phyloP scores from a whole-genome alignment of 2,329 filamentous ascomycete genomes.

The Trichoderma brevicompactum region DNA sequence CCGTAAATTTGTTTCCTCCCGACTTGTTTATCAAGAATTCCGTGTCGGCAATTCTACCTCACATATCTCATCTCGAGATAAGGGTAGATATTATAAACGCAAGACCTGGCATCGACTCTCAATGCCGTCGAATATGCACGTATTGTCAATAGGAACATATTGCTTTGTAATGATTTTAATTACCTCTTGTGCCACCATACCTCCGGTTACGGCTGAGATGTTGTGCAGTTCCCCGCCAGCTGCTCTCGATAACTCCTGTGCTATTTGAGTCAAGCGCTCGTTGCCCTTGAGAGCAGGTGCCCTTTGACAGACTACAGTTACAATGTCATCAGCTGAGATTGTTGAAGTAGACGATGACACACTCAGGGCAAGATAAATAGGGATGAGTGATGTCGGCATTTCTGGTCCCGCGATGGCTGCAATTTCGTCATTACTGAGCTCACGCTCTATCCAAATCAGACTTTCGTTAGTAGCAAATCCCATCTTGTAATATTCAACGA shows the following conservation, averaged over 20 bases:
- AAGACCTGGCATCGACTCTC: conserved; percentile 64
- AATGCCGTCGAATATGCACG: conserved; percentile 72
- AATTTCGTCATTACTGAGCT: conserved; percentile 60
- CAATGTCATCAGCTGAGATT: conserved; percentile 58
- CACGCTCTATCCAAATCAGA: conserved; percentile 49
- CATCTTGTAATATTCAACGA: conserved; percentile 37
- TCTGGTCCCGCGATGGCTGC: conserved; percentile 51
- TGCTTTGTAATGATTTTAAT: conserved; percentile 85
- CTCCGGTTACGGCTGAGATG: conserved; percentile 82
- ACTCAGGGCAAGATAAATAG: conserved; percentile 70
- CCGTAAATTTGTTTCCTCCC: not conserved
- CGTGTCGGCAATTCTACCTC: not conserved
- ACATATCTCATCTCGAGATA: not conserved
- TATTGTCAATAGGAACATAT: conserved; percentile 73
- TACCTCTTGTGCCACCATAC: conserved; percentile 94
- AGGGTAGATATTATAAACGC: conserved; percentile 43
- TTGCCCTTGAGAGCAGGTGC: conserved; percentile 55
- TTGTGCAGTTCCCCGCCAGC: conserved; percentile 90
- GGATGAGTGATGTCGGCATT: conserved; percentile 63
- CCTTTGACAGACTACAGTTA: conserved; percentile 49
- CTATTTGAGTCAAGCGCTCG: conserved; percentile 57
- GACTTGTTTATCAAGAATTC: not conserved
- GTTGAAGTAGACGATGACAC: conserved; percentile 54
- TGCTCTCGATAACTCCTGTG: conserved; percentile 73
- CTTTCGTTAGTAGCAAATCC: not conserved